These are phyloP conservation scores for Mucor irregularis DNA, from an alignment of 371 early-diverging fungal genomes.

Conservation along the genomic window DNA sequence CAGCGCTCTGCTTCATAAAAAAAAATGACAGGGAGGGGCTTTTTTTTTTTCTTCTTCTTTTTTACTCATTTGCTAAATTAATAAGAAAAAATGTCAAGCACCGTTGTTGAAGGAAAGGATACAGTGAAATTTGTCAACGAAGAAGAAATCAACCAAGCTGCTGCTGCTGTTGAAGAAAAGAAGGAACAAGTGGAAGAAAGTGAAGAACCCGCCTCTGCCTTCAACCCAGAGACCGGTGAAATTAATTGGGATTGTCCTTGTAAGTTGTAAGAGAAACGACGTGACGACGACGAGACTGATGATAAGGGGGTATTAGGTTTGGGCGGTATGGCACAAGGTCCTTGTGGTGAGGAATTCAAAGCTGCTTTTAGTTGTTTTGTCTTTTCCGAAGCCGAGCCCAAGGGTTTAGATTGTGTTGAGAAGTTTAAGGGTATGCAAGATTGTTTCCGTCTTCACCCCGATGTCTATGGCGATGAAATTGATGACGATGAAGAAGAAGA, in stretches of 20 bases:
- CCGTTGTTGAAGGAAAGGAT: conserved; percentile 51
- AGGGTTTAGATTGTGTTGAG: conserved; percentile 86
- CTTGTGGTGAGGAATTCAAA: conserved; percentile 96
- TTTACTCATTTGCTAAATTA: neutral
- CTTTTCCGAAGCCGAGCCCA: conserved; percentile 83
- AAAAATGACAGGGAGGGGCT: neutral
- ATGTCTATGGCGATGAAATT: conserved; percentile 71
- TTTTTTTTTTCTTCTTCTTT: neutral
- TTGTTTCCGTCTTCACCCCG: conserved; percentile 81
- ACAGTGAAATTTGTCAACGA: conserved; percentile 55
- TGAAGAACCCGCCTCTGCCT: conserved; percentile 50
- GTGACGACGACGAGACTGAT: neutral
- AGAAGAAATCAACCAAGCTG: conserved; percentile 31
- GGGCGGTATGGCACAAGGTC: conserved; percentile 93
- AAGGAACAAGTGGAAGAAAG: conserved; percentile 17
- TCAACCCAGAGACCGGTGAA: conserved; percentile 85
- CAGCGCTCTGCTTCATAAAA: too few relatives aligned
- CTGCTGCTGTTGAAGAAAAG: conserved; percentile 16
- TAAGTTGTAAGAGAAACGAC: conserved; percentile 16
- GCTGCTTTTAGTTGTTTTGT: conserved; percentile 97
- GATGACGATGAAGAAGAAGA: conserved; percentile 62
- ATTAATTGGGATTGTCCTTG: conserved; percentile 99
- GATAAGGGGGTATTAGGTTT: conserved; percentile 42
- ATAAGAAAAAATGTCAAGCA: conserved; percentile 11
- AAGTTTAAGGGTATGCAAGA: conserved; percentile 85